phyloP scores from a whole-genome alignment of 2,329 filamentous ascomycete genomes.

The Colletotrichum eleusines region DNA sequence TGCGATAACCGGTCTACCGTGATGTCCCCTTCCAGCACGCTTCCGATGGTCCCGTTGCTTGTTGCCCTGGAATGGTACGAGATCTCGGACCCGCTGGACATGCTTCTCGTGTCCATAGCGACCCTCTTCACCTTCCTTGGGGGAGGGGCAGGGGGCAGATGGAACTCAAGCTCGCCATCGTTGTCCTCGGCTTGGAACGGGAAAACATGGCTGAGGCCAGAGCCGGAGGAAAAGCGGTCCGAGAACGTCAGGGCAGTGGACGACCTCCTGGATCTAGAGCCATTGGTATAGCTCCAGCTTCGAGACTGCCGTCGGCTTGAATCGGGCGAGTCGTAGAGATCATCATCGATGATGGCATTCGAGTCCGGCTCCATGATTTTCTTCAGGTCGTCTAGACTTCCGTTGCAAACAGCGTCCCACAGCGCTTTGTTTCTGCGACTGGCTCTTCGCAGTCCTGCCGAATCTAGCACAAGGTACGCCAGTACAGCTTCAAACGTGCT shows the following conservation, averaged over 20 bases:
- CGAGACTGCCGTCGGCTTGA: slow-evolving; percentile 61
- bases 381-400: slow-evolving; percentile 80
- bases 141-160: slow-evolving; percentile 50
- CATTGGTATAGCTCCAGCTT: slow-evolving; percentile 62
- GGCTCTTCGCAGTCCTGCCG: slow-evolving; percentile 82
- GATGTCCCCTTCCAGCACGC: slow-evolving; percentile 84
- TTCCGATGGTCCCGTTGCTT: slow-evolving; percentile 80
- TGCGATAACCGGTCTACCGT: slow-evolving; percentile 83
- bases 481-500: slow-evolving; percentile 97
- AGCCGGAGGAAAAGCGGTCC: slow-evolving; percentile 67
- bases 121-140: slow-evolving; percentile 78
- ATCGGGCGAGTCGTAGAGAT: slow-evolving; percentile 56
- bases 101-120: slow-evolving; percentile 88
- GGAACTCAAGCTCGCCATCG: slow-evolving; percentile 47
- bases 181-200: slow-evolving; percentile 74
- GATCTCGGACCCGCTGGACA: slow-evolving; percentile 86
- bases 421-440: slow-evolving; percentile 87
- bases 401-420: slow-evolving; percentile 88
- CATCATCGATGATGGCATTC: slow-evolving; percentile 59
- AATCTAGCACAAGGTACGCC: slow-evolving; percentile 87
- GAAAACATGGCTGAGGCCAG: slow-evolving; percentile 85
- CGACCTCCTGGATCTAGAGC: slow-evolving; percentile 56
- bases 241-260: slow-evolving; percentile 57
- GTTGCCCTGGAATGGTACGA: slow-evolving; percentile 85
- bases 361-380: slow-evolving; percentile 81